These are phyloP conservation scores for Psilocybe azurescens DNA, from an alignment of 768 basidiomycete genomes.

Conservation along the genomic window DNA sequence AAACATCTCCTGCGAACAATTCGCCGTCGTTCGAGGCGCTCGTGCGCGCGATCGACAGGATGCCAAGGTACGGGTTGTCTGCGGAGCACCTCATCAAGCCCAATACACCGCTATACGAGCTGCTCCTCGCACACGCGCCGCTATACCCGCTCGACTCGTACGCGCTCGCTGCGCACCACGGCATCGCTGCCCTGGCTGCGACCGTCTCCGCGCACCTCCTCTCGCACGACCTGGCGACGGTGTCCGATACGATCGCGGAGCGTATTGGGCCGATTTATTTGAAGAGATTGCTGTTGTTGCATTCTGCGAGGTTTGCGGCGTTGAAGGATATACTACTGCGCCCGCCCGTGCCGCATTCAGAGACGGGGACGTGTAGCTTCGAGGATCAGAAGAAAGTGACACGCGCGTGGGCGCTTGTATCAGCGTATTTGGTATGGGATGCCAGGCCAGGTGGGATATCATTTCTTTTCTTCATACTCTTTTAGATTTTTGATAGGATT, in stretches of 20 bases:
- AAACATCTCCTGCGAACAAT: constrained; percentile 54
- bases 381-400: constrained; percentile 29
- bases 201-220: constrained; percentile 45
- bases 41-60: constrained; percentile 44
- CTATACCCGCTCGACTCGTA: constrained; percentile 44
- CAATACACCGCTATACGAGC: constrained; percentile 32
- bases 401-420: constrained; percentile 35
- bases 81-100: constrained; percentile 31
- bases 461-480: not conserved
- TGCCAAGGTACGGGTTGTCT: constrained; percentile 30
- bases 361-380: constrained; percentile 29
- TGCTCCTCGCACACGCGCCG: constrained; percentile 39
- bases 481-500: not conserved
- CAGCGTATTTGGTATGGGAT: constrained; percentile 34
- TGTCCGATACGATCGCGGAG: constrained; percentile 43
- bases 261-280: constrained; percentile 48
- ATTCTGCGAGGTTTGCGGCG: constrained; percentile 37
- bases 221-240: constrained; percentile 33
- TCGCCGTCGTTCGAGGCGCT: constrained; percentile 55
- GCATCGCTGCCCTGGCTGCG: constrained; percentile 43
- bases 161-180: constrained; percentile 39
- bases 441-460: constrained; percentile 26
- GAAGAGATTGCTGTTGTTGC: constrained; percentile 44
- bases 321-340: constrained; percentile 35
- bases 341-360: constrained; percentile 28